Conservation (phyloP, 1,284 basidiomycete genomes). For the Mrakiaceae sp. region DNA sequence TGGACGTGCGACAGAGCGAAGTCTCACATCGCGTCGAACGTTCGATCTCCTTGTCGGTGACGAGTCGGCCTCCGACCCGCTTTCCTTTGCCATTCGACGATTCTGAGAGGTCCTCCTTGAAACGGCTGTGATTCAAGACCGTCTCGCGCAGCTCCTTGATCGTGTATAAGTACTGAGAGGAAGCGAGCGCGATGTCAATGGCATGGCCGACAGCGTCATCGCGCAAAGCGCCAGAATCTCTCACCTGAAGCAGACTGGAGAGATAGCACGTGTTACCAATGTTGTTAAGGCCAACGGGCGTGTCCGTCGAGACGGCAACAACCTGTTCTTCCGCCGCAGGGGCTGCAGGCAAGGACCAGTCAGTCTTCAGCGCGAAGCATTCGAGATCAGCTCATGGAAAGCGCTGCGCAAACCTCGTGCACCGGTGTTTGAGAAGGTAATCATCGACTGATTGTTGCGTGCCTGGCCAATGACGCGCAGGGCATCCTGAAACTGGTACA, state of each 20-base stretch:
- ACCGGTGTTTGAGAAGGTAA: slow-evolving; percentile 53
- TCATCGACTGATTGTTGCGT: slow-evolving; percentile 58
- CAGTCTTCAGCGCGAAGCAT: slow-evolving; percentile 8
- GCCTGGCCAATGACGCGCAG: slow-evolving; percentile 44
- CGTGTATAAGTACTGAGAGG: slow-evolving; percentile 77
- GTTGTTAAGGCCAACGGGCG: slow-evolving; percentile 79
- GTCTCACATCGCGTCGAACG: slow-evolving; percentile 69
- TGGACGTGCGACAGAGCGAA: too few relatives aligned
- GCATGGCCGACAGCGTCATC: background rate
- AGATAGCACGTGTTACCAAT: slow-evolving; percentile 89
- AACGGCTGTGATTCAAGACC: slow-evolving; percentile 46
- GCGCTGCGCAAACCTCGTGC: slow-evolving; percentile 14
- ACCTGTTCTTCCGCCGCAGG: slow-evolving; percentile 25
- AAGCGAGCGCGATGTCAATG: slow-evolving; percentile 17
- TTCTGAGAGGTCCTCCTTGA: slow-evolving; percentile 44
- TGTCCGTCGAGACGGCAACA: slow-evolving; percentile 42
- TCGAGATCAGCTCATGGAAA: slow-evolving; percentile 45
- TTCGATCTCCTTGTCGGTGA: slow-evolving; percentile 64
- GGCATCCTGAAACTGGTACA: slow-evolving; percentile 30
- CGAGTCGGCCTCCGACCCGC: slow-evolving; percentile 72
- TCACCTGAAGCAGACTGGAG: slow-evolving; percentile 68
- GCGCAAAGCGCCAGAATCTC: slow-evolving; percentile 13
- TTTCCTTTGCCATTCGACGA: slow-evolving; percentile 44
- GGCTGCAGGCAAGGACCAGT: background rate
- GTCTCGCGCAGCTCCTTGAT: slow-evolving; percentile 73